These are phyloP conservation scores for Tricholomella constricta DNA, from an alignment of 768 basidiomycete species.

Conservation along the genomic window DNA sequence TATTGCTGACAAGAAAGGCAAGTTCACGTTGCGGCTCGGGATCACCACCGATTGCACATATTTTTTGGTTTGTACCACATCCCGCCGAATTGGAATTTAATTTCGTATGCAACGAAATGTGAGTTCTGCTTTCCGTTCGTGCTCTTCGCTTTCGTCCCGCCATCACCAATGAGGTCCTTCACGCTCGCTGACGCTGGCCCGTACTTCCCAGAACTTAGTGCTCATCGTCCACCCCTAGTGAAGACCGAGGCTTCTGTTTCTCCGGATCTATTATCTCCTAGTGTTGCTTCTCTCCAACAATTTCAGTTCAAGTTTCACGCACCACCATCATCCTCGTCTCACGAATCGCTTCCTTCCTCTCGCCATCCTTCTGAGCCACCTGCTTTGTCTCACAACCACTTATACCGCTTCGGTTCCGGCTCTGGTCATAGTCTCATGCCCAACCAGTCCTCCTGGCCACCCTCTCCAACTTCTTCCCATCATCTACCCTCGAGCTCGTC, in stretches of 20 bases:
- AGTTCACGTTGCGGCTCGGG: conserved; percentile 7
- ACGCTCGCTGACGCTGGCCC: conserved; percentile 19
- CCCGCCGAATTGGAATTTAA: conserved; percentile 18
- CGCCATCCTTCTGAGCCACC: conserved; percentile 33
- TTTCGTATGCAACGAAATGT: conserved; percentile 22
- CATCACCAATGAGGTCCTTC: conserved; percentile 23
- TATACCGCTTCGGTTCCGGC: conserved; percentile 36
- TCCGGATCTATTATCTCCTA: conserved; percentile 41
- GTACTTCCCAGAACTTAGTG: conserved; percentile 17
- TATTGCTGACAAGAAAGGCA: conserved; percentile 17
- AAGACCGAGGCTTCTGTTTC: conserved; percentile 47
- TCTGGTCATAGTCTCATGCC: conserved; percentile 24
- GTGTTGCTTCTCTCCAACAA: conserved; percentile 33
- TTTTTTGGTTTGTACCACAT: conserved; percentile 15
- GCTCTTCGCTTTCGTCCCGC: conserved; percentile 11
- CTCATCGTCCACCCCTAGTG: conserved; percentile 29
- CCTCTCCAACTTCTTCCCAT: conserved; percentile 23
- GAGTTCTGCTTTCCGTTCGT: conserved; percentile 13
- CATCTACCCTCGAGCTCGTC: conserved; percentile 14
- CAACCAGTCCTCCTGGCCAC: conserved; percentile 29
- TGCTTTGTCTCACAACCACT: conserved; percentile 27
- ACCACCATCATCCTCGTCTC: conserved; percentile 30
- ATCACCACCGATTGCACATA: conserved; percentile 10
- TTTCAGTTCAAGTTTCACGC: conserved; percentile 40
- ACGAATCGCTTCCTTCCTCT: conserved; percentile 37